Conservation (phyloP, 495 filamentous ascomycete species). For the Hyaloscypha hepaticicola region DNA sequence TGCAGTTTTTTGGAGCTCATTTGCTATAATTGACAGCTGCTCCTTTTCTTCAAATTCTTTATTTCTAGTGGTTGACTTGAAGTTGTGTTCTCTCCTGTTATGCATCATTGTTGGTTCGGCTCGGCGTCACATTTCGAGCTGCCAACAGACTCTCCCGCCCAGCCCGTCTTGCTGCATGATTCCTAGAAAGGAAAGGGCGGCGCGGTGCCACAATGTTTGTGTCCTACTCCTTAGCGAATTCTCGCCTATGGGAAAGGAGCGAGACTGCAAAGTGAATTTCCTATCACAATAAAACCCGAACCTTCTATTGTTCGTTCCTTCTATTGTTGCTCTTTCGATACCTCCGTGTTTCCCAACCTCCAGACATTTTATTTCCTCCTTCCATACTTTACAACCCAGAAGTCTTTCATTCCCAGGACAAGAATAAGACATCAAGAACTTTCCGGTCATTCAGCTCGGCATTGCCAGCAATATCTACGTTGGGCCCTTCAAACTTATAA, state of each 20-base stretch:
- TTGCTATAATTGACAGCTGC: too few species aligned
- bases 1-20: too few species aligned
- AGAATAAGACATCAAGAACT: neutral
- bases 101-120: too few species aligned
- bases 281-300: neutral
- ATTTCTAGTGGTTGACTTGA: too few species aligned
- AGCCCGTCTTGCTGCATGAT: neutral
- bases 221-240: neutral
- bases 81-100: too few species aligned
- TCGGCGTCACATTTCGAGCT: too few species aligned
- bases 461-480: neutral
- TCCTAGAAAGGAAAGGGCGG: neutral
- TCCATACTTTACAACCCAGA: neutral
- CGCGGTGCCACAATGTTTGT: neutral
- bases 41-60: too few species aligned
- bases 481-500: neutral
- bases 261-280: conserved; percentile 1
- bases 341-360: neutral
- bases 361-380: neutral
- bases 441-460: neutral
- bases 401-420: neutral
- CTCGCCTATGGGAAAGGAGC: neutral
- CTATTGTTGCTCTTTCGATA: neutral
- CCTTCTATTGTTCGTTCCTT: neutral
- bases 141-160: too few species aligned